phyloP scores from a whole-genome alignment of 805 yeast genomes.

The Monosporozyma servazzii region DNA sequence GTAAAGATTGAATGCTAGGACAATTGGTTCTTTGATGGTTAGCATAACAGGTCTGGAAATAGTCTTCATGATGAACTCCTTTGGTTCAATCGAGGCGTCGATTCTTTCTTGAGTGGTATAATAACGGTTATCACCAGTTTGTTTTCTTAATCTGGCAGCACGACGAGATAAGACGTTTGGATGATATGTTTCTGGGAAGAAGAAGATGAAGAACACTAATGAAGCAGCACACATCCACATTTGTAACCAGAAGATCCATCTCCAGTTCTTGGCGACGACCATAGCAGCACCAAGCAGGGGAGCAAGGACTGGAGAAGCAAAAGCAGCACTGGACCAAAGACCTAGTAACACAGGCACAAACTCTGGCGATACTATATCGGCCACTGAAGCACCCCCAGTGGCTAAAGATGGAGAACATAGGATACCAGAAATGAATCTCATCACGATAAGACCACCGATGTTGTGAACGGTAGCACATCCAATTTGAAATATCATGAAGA shows the following conservation, averaged over 20 bases:
- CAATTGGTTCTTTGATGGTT: constrained; percentile 44
- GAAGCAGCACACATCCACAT: constrained; percentile 24
- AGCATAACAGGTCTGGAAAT: constrained; percentile 43
- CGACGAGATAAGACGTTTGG: constrained; percentile 38
- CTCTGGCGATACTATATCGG: constrained; percentile 31
- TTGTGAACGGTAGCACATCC: constrained; percentile 45
- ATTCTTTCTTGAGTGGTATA: constrained; percentile 34
- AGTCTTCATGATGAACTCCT: constrained; percentile 22
- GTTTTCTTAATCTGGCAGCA: constrained; percentile 36
- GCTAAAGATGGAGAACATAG: constrained; percentile 47
- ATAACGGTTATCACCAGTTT: constrained; percentile 40
- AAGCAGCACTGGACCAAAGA: constrained; percentile 45
- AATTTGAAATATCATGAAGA: constrained; percentile 44
- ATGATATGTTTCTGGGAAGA: constrained; percentile 42
- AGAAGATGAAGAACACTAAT: constrained; percentile 30
- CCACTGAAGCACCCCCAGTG: constrained; percentile 48
- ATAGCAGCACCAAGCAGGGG: constrained; percentile 34
- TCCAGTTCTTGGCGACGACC: constrained; percentile 39
- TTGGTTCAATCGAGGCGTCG: constrained; percentile 16
- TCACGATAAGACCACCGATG: constrained; percentile 40
- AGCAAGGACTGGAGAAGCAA: constrained; percentile 45
- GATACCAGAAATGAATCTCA: constrained; percentile 46
- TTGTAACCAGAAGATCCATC: constrained; percentile 47
- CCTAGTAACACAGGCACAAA: constrained; percentile 32
- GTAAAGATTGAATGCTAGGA: constrained; percentile 43